A percentile compares a stretch with the other conserved stretches of the same genome.
These are phyloP conservation scores for Sclerotinia subarctica DNA, from an alignment of 2,329 filamentous ascomycete species.

Conservation along the genomic window DNA sequence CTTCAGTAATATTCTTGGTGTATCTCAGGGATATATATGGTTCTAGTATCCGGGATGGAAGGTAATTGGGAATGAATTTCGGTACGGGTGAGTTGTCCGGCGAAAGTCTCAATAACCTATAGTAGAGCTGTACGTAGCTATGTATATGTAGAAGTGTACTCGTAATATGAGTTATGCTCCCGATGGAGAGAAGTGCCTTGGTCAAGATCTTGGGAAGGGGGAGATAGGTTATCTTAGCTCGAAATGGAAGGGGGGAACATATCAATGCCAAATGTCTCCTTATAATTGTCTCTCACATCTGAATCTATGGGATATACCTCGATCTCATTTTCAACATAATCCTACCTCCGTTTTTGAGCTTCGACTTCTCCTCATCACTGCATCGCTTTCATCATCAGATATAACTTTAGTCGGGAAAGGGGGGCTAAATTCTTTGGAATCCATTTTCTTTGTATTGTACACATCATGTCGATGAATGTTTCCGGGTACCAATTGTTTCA, in stretches of 20 bases:
- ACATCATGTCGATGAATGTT: too few relatives aligned
- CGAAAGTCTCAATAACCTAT: background rate
- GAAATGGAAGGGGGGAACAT: too few relatives aligned
- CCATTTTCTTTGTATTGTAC: too few relatives aligned
- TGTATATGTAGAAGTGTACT: background rate
- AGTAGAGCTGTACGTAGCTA: background rate
- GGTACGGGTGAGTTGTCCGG: conserved; percentile 4
- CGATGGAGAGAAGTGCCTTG: background rate
- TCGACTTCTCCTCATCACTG: background rate
- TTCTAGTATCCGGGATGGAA: background rate
- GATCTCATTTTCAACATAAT: background rate
- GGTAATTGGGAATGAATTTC: background rate
- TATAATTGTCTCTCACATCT: too few relatives aligned
- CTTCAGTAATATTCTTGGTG: background rate
- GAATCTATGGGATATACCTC: background rate
- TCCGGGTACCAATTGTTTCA: too few relatives aligned
- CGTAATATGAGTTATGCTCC: background rate
- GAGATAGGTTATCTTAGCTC: too few relatives aligned
- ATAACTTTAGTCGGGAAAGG: background rate
- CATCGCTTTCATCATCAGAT: background rate
- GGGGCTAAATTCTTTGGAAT: background rate
- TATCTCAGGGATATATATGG: background rate
- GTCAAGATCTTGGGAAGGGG: background rate
- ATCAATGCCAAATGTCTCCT: too few relatives aligned
- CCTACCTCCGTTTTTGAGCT: too few relatives aligned